Evolutionary conservation across 108 stramenopile species (phyloP).

Genomic region (Thalassiosira profunda): DNA sequence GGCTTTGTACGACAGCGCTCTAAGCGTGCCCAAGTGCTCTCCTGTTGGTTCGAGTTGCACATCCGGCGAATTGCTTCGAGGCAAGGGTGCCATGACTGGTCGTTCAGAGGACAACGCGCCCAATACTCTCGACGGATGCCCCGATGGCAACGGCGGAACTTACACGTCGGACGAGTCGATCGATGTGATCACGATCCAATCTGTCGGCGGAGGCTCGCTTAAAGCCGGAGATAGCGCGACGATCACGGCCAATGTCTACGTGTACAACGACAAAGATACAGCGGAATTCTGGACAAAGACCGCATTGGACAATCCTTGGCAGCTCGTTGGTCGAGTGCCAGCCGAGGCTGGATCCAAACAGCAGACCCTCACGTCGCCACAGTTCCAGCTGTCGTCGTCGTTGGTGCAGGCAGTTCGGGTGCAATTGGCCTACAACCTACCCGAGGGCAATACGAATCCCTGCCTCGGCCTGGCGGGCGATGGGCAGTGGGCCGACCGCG

Average conservation of each 20-base stretch:
- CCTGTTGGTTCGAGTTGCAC: too few species aligned
- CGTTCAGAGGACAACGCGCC: not conserved
- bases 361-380: too few species aligned
- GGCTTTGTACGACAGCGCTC: too few species aligned
- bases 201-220: not conserved
- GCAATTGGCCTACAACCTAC: too few species aligned
- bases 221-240: not conserved
- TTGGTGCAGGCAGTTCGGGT: too few species aligned
- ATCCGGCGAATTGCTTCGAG: not conserved
- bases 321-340: too few species aligned
- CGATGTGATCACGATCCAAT: not conserved
- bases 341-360: too few species aligned
- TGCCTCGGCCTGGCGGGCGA: too few species aligned
- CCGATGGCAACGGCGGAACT: not conserved
- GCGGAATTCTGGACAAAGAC: not conserved
- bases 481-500: slow-evolving; percentile 19
- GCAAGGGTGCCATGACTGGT: not conserved
- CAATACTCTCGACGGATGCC: slow-evolving; percentile 4
- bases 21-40: too few species aligned
- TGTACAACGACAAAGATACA: not conserved
- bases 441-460: too few species aligned
- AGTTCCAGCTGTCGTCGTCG: too few species aligned
- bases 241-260: not conserved
- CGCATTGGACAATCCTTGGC: too few species aligned
- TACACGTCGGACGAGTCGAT: not conserved